A percentile compares a stretch with the other conserved stretches of the same genome.
These are phyloP conservation scores for Schizothecium vesticola DNA, from an alignment of 495 filamentous ascomycete genomes.

Conservation along the genomic window DNA sequence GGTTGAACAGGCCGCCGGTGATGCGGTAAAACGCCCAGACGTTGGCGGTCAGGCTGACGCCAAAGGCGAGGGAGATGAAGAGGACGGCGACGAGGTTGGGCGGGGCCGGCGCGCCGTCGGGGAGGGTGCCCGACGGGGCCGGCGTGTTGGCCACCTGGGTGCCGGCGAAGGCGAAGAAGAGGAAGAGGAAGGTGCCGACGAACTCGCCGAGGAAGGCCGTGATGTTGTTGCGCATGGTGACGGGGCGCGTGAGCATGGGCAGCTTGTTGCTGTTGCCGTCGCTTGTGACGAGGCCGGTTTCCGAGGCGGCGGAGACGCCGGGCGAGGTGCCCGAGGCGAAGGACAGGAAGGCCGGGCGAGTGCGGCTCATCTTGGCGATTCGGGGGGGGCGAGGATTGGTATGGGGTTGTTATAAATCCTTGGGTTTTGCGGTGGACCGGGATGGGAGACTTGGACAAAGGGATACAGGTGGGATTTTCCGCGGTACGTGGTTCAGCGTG, in stretches of 20 bases:
- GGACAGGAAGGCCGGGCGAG: constrained; percentile 11
- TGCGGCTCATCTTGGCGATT: background rate
- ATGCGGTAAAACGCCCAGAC: constrained; percentile 84
- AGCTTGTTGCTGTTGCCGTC: constrained; percentile 6
- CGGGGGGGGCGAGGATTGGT: background rate
- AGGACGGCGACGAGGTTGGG: constrained; percentile 47
- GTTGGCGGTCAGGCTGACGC: constrained; percentile 70
- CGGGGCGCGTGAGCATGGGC: constrained; percentile 21
- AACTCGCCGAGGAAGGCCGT: constrained; percentile 65
- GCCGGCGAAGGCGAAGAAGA: constrained; percentile 75
- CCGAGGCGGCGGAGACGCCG: background rate
- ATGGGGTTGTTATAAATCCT: background rate
- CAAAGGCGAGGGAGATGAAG: constrained; percentile 68
- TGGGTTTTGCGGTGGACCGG: background rate
- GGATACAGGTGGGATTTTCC: background rate
- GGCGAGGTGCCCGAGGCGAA: constrained; percentile 2
- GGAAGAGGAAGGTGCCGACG: constrained; percentile 75
- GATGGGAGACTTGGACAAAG: background rate
- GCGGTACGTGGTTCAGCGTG: background rate
- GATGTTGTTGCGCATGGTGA: constrained; percentile 39
- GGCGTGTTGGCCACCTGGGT: constrained; percentile 65
- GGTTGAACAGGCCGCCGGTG: constrained; percentile 77
- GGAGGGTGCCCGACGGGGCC: constrained; percentile 4
- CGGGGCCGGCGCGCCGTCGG: constrained; percentile 12
- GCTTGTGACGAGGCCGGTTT: background rate